phyloP scores from a whole-genome alignment of 805 yeast genomes.

The Candida ponderosae region DNA sequence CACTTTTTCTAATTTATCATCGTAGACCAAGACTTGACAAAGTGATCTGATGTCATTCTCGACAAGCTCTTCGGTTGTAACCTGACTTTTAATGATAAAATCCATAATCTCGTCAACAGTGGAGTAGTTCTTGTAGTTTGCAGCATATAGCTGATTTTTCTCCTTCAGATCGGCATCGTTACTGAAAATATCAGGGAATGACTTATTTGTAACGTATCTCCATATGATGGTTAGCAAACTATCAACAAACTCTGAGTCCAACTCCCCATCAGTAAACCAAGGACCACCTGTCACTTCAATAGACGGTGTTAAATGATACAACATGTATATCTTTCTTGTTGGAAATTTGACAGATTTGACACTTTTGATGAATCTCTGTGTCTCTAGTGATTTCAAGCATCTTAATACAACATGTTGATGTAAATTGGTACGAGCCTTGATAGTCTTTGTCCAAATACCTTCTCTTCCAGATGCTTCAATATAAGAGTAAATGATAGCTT shows the following conservation, averaged over 20 bases:
- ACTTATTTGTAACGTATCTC: conserved; percentile 71
- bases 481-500: conserved; percentile 82
- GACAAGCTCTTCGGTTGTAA: conserved; percentile 76
- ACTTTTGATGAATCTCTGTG: conserved; percentile 76
- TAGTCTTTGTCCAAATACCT: conserved; percentile 93
- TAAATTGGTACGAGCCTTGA: conserved; percentile 78
- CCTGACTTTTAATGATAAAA: conserved; percentile 63
- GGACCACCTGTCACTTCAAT: conserved; percentile 98
- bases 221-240: conserved; percentile 77
- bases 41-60: conserved; percentile 68
- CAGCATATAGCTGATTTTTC: conserved; percentile 36
- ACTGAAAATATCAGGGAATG: conserved; percentile 66
- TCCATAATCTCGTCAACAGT: conserved; percentile 66
- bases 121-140: conserved; percentile 57
- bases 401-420: conserved; percentile 88
- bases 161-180: conserved; percentile 18
- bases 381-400: conserved; percentile 73
- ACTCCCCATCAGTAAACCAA: conserved; percentile 95
- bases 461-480: conserved; percentile 92
- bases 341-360: conserved; percentile 90
- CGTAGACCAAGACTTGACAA: conserved; percentile 83
- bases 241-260: conserved; percentile 90
- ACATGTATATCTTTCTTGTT: conserved; percentile 92
- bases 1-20: conserved; percentile 71
- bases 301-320: conserved; percentile 87